Base-by-base conservation (phyloP, 2,329 filamentous ascomycete genomes). In the Diaporthe citrichinensis region DNA sequence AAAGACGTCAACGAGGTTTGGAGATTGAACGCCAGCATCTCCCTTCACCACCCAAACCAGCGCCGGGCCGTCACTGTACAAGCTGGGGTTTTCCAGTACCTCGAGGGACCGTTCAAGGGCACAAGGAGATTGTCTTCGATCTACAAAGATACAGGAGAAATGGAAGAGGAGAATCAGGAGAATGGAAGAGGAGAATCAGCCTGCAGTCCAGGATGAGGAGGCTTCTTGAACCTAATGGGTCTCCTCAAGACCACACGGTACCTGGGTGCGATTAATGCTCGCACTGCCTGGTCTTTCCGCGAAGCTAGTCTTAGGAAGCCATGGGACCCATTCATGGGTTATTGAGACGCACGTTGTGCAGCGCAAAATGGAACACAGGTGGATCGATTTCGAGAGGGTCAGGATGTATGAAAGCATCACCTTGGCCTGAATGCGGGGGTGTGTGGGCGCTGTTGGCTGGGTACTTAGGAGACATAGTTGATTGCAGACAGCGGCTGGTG, bases 51-150 rank as follows among this genome's bases (percentile, higher is more conserved):
- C n/a, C n/a, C n/a, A n/a, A n/a, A n/a, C 17, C 15, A 8, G 1
- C 65, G 65, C 23, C 23, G 15, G 41, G 9, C 7, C n/a, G 28
- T 55, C 46, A 69, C 14, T n/a, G 23, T 69, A 15, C 65, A 55
- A 34, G 65, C 65, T 39, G 46, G 65, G 23, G 65, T 69, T 28
- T 9, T 55, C 34, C 65, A 55, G n/a, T 55, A 55, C 9, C 31
- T 55, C 14, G 62, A 53, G 14, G 62, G 23, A 25, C 31, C 46
- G 2, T 53, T 25, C 15, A 1, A 17, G 7, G 31, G 23, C 20
- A 3, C 20, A n/a, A 55, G 0, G 15, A 53, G 44, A 17, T 3
- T 53, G 5, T 36, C 46, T 7, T 41, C 49, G n/a, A 31, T 69
- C 15, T 55, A 55, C 46, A 69, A 53, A 28, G 49, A 17, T 15